Evolutionary conservation across 495 filamentous ascomycete genomes (phyloP).

Genomic region (Entonaema liquescens): DNA sequence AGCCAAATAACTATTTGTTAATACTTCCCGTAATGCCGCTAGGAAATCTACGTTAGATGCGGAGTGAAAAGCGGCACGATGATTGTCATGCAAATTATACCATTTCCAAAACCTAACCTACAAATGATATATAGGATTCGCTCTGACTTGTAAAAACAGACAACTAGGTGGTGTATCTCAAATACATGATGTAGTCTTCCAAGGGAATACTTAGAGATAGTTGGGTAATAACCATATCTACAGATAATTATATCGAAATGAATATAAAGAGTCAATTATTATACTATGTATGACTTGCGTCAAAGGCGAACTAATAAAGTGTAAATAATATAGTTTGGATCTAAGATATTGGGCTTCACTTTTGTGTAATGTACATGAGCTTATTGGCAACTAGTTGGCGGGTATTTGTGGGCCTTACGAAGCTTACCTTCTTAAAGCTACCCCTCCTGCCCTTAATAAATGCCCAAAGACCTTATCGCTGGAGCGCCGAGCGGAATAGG

Average conservation of each 20-base stretch:
- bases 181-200: too few relatives aligned
- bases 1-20: too few relatives aligned
- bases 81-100: not conserved
- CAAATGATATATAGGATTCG: not conserved
- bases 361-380: not conserved
- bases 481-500: not conserved
- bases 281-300: too few relatives aligned
- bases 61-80: not conserved
- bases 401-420: slow-evolving; percentile 26
- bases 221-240: too few relatives aligned
- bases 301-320: too few relatives aligned
- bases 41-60: not conserved
- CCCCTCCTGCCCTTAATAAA: slow-evolving; percentile 17
- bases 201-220: too few relatives aligned
- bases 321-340: not conserved
- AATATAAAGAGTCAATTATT: too few relatives aligned
- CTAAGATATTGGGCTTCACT: not conserved
- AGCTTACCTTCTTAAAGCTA: slow-evolving; percentile 9
- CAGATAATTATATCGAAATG: too few relatives aligned
- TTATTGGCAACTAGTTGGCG: slow-evolving; percentile 14
- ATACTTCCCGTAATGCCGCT: not conserved
- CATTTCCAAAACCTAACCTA: not conserved
- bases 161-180: too few relatives aligned
- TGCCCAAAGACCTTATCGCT: not conserved
- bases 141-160: not conserved